Base-by-base conservation (phyloP, 2,329 filamentous ascomycete species). In the Diaporthe sp. region DNA sequence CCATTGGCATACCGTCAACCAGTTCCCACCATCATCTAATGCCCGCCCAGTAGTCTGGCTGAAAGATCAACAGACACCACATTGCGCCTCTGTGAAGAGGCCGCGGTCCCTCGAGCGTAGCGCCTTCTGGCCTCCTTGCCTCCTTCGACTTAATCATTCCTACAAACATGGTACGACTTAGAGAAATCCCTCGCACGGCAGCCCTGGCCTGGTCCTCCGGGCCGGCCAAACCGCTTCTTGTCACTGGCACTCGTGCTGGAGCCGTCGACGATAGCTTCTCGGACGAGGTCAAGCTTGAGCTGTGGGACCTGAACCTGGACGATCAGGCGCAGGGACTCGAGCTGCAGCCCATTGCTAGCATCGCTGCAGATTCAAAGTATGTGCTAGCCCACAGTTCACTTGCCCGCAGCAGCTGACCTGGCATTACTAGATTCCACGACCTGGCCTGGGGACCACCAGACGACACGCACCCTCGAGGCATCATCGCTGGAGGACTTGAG, bases 181-280 rank as follows among this genome's bases (percentile, higher is more conserved):
- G 96, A 89, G 96, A 98, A 89, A 97, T 99, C 83, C 94, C 95
- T 84, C 92, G 97, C 86, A 99, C 97, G 82, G 97, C 96, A 85
- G 94, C 96, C 81, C 99, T 99, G 85, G 95, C 97, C 82, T 99
- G 97, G 96, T 98, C 95, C 79, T 94, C 96, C 37, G 94, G 93
- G 80, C 87, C 94, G 69, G 90, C 91, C 53, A 92, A 93, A 79
- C 95, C 96, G 80, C 89, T 98, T 79, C 89, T 99, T 78, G 96
- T 95, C 76, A 99, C 97, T 39, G 97, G 97, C 81, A 99, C 97
- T 62, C 93, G 96, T 80, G 96, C 97, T 77, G 97, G 97, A 78
- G 97, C 97, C 80, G 95, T 99, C 57, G 95, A 98, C 85, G 96
- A 95, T 80, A 96, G 98, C 85, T 99, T 99, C 86, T 98, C 97